These are phyloP conservation scores for Casaregolazyma suthepensis DNA, from an alignment of 1,139 yeast species.

Conservation along the genomic window DNA sequence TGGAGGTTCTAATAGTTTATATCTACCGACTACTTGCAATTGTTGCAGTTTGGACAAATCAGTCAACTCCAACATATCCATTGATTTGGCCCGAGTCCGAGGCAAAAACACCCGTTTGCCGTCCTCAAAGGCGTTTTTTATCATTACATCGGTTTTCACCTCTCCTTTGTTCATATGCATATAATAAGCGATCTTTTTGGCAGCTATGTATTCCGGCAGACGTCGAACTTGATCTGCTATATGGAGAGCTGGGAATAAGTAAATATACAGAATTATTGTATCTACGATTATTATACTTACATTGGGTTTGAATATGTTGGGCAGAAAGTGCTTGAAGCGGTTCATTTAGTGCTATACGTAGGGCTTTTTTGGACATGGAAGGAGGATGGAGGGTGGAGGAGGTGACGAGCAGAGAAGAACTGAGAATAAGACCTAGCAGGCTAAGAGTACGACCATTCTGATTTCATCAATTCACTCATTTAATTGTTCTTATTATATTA, in stretches of 20 bases:
- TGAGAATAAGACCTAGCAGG: neutral
- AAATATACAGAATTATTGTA: neutral
- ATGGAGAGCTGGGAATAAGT: conserved; percentile 22
- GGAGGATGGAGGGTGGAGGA: neutral
- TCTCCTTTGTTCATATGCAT: conserved; percentile 66
- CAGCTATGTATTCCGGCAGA: conserved; percentile 38
- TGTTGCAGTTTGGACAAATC: conserved; percentile 38
- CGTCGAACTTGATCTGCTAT: conserved; percentile 32
- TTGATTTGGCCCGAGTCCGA: conserved; percentile 22
- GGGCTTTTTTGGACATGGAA: conserved; percentile 7
- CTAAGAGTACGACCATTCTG: no score
- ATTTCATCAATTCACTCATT: no score
- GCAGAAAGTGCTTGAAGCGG: conserved; percentile 1
- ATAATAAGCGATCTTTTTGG: conserved; percentile 52
- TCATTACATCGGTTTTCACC: conserved; percentile 48
- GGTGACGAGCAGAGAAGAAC: neutral
- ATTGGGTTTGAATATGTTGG: conserved; percentile 19
- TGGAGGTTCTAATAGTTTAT: conserved; percentile 61
- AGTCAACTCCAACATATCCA: conserved; percentile 45
- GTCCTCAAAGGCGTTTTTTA: conserved; percentile 43
- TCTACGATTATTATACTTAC: conserved; percentile 11
- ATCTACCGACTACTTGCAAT: conserved; percentile 64
- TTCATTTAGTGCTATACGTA: conserved; percentile 1
- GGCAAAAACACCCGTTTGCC: conserved; percentile 38
- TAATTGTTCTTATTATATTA: neutral